phyloP scores from a whole-genome alignment of 192 early-diverging fungal species.

The Endogone sp. region DNA sequence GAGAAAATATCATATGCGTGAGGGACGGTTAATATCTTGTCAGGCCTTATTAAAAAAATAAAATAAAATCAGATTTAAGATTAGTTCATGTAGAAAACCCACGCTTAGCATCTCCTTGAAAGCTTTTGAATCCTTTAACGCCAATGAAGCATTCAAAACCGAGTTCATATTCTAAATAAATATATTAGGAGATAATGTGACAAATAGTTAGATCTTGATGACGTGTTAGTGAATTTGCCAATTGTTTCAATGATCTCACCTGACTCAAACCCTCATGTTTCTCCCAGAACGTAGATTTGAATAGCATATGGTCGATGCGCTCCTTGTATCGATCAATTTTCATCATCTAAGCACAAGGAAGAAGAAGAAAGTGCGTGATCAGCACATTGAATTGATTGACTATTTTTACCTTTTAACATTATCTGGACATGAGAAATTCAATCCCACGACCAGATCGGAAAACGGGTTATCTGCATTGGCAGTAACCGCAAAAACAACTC shows the following conservation, averaged over 20 bases:
- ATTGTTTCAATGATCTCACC: slow-evolving; percentile 30
- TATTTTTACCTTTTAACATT: too few species aligned
- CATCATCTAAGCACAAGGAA: slow-evolving; percentile 49
- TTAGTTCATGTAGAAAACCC: slow-evolving; percentile 5
- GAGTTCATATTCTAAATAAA: slow-evolving; percentile 47
- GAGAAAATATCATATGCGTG: too few species aligned
- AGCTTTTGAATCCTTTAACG: slow-evolving; percentile 59
- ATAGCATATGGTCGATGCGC: slow-evolving; percentile 63
- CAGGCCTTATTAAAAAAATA: too few species aligned
- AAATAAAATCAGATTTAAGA: too few species aligned
- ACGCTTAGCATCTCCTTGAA: slow-evolving; percentile 72
- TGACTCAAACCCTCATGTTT: slow-evolving; percentile 56
- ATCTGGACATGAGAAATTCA: too few species aligned
- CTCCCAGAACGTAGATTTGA: slow-evolving; percentile 64
- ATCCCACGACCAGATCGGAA: too few species aligned
- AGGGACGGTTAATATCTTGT: too few species aligned
- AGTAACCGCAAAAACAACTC: background rate
- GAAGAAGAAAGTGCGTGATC: too few species aligned
- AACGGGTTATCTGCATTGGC: background rate
- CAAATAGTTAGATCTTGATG: too few species aligned
- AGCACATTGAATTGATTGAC: too few species aligned
- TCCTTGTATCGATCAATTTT: slow-evolving; percentile 76
- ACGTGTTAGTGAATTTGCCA: too few species aligned
- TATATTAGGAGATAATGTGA: slow-evolving; percentile 2
- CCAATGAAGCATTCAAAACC: slow-evolving; percentile 58